Base-by-base conservation (phyloP, 2,329 filamentous ascomycete species). In the Neurospora sp. region DNA sequence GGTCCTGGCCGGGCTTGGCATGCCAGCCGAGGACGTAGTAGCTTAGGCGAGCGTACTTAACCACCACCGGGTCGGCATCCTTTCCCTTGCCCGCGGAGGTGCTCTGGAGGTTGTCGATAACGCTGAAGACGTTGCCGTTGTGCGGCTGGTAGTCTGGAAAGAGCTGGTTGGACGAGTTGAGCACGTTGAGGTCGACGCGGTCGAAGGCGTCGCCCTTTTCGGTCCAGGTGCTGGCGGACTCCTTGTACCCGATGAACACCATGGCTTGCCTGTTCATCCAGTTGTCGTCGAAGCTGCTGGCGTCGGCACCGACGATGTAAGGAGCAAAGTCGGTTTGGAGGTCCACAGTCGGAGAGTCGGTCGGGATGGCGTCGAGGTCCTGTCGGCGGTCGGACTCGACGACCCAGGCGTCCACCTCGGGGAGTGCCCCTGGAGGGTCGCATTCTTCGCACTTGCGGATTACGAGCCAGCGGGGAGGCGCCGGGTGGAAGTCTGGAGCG, bases 141-240 rank as follows among this genome's bases (percentile, higher is more conserved):
- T 83, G 82, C 36, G 74, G 73, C 69, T 81, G 80, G 70, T 76
- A 82, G 73, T 83, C 82, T 0, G 80, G 73, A 71, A 83, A 82
- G 1, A 82, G 76, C 40, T 76, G 77, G 69, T 83, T 83, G 37
- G 19, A 52, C 65, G 67, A 72, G 8, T 23, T 37, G 17, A 66
- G 11, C 2, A 73, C 46, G n/a, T 36, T 70, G 43, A 73, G 33
- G 68, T 62, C 33, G 66, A 69, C 33, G 67, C 67, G 46, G 67
- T 52, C 40, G 71, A 82, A 83, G 11, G 81, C 74, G 70, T 83
- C 81, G 3, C 81, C 81, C 71, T 70, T 52, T 46, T 74, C 70
- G 4, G 62, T 70, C 75, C 76, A 77, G 2, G 70, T 41, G 1
- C 57, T 33, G 4, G 73, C 67, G 3, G 67, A 57, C 1, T 68